These are phyloP conservation scores for Mrakia frigida DNA, from an alignment of 768 basidiomycete genomes.

Conservation along the genomic window DNA sequence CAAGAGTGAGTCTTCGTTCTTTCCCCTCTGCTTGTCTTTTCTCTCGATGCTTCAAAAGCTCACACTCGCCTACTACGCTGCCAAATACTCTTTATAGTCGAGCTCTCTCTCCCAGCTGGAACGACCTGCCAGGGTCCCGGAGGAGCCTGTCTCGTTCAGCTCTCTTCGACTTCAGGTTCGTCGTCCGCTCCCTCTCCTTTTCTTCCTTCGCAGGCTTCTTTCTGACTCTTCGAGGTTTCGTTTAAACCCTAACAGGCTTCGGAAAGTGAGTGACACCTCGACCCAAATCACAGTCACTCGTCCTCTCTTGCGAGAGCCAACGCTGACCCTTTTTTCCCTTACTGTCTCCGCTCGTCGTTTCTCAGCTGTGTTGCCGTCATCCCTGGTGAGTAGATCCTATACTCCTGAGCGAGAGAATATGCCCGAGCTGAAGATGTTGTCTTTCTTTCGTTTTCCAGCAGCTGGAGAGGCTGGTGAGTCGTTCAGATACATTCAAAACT, in stretches of 20 bases:
- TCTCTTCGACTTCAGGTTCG: neutral
- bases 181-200: neutral
- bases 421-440: neutral
- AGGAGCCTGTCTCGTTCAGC: neutral
- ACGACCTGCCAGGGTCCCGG: neutral
- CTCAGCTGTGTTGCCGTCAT: constrained; percentile 1
- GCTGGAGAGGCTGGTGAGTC: neutral
- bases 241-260: neutral
- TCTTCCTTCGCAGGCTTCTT: neutral
- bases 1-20: neutral
- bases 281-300: no score
- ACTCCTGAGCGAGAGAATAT: neutral
- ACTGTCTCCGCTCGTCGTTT: neutral
- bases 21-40: no score
- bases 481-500: no score
- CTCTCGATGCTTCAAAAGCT: neutral
- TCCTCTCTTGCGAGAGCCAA: neutral
- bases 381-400: neutral
- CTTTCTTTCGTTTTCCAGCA: neutral
- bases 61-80: neutral
- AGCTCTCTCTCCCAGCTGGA: neutral
- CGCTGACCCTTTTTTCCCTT: neutral
- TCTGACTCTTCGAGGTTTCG: neutral
- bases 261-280: neutral
- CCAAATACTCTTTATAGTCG: neutral